Evolutionary conservation across 2,329 filamentous ascomycete species (phyloP), one percentile per base, ranked within the genome.

Genomic region (Westerdykella sp.): DNA sequence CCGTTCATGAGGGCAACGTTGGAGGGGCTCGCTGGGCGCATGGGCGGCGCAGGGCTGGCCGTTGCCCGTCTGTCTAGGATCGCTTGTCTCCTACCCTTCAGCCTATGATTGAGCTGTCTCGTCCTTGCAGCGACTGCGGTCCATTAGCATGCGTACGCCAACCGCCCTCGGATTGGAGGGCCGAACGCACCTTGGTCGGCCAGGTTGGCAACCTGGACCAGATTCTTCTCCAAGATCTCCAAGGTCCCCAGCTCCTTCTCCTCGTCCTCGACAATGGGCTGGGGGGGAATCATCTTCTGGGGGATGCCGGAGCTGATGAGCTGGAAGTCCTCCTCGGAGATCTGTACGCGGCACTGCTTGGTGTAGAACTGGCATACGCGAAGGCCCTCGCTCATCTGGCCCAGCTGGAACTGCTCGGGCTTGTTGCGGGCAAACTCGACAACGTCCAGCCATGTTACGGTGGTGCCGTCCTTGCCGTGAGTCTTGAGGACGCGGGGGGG

Each of bases 251-350:
- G 68, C 62, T 95, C 88, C 51, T 88, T 87, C 60, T 84, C 81
- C 67, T 95, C 89, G 59, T 95, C 88, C 60, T 94, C 87, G 45
- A 85, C 80, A 39, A 93, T 83, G 1, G 87, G 87, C 50, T 90
- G 81, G 12, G 84, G 83, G 2, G 87, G 84, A 14, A 89, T 87
- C 67, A 89, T 79, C 60, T 87, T 83, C 65, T 94, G 86, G 10
- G 90, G 79, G 51, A 87, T 85, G 22, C 88, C 87, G 32, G 85
- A 90, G 42, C 82, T 81, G 52, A 95, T 90, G 51, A 95, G 72
- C 34, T 89, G 78, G 74, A 84, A 95, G 62, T 95, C 88, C 62
- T 94, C 87, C 64, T 94, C 87, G 14, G 81, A 82, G 48, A 95
- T 91, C 69, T 95, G 87, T 7, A 94, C 84, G 38, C 85, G 79